phyloP scores from a whole-genome alignment of 441 rosid species.

The Adansonia gregorii region DNA sequence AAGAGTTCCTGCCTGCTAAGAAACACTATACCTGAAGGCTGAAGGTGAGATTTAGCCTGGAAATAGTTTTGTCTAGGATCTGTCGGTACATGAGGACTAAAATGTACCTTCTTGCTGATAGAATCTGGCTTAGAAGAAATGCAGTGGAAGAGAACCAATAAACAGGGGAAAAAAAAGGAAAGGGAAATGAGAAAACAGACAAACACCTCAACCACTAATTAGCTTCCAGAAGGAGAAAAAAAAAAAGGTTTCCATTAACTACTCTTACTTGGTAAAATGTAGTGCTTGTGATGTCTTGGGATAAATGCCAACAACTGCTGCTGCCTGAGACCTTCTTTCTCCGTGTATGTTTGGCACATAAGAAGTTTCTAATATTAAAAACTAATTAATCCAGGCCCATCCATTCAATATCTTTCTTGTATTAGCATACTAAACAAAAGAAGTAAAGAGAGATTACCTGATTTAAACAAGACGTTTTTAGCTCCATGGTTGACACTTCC shows the following conservation, averaged over 20 bases:
- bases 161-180: conserved; percentile 18
- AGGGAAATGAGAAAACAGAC: not conserved
- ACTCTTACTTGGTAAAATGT: conserved; percentile 84
- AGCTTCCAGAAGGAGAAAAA: conserved; percentile 13
- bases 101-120: conserved; percentile 90
- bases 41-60: conserved; percentile 73
- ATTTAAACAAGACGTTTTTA: conserved; percentile 70
- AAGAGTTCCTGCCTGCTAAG: conserved; percentile 17
- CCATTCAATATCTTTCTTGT: conserved; percentile 21
- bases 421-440: conserved; percentile 21
- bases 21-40: conserved; percentile 71
- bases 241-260: conserved; percentile 2
- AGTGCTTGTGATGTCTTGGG: conserved; percentile 95
- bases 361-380: conserved; percentile 67
- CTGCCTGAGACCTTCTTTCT: conserved; percentile 87
- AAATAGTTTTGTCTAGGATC: conserved; percentile 73
- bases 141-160: conserved; percentile 20
- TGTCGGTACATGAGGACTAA: conserved; percentile 74
- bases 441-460: conserved; percentile 58
- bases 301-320: conserved; percentile 87
- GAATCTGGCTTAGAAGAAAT: conserved; percentile 56
- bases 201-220: conserved; percentile 17
- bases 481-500: conserved; percentile 73
- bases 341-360: conserved; percentile 77
- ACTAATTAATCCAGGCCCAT: conserved; percentile 26